Evolutionary conservation across 1,284 basidiomycete genomes (phyloP).

Genomic region (Irpex rosettiformis): DNA sequence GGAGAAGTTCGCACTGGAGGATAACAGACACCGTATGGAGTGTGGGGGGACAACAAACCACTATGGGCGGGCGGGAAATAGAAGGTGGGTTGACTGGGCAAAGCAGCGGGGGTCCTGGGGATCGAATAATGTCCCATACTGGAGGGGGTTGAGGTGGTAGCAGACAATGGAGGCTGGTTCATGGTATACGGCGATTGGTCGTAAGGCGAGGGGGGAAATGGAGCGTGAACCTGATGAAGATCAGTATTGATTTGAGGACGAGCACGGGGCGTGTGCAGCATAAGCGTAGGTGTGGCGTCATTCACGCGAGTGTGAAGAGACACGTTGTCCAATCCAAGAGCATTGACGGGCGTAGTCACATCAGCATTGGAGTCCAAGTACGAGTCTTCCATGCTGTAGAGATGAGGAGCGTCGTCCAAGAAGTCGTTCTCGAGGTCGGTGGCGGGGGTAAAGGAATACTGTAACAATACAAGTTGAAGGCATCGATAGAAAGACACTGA

Average conservation of each 20-base stretch:
- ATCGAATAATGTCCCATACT: constrained; percentile 2
- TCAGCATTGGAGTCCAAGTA: background rate
- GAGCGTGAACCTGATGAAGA: background rate
- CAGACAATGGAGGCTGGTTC: background rate
- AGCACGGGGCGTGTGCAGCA: too few relatives aligned
- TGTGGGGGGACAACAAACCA: background rate
- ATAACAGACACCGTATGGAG: background rate
- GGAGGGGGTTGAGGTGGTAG: constrained; percentile 7
- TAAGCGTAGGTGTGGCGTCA: too few relatives aligned
- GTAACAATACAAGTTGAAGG: too few relatives aligned
- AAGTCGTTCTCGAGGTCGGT: background rate
- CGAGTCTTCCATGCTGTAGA: background rate
- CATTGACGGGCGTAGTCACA: background rate
- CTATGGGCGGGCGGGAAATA: background rate
- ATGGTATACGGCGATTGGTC: background rate
- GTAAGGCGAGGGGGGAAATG: background rate
- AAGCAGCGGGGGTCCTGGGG: constrained; percentile 2
- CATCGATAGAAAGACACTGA: background rate
- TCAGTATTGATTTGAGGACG: constrained; percentile 10
- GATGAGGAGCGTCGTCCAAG: background rate
- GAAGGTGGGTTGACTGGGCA: background rate
- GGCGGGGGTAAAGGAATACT: too few relatives aligned
- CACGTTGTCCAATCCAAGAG: constrained; percentile 7
- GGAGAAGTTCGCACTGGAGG: background rate
- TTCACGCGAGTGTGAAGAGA: too few relatives aligned